Evolutionary conservation across 306 rosid genomes (phyloP).

Genomic region (Prosopis cineraria): DNA sequence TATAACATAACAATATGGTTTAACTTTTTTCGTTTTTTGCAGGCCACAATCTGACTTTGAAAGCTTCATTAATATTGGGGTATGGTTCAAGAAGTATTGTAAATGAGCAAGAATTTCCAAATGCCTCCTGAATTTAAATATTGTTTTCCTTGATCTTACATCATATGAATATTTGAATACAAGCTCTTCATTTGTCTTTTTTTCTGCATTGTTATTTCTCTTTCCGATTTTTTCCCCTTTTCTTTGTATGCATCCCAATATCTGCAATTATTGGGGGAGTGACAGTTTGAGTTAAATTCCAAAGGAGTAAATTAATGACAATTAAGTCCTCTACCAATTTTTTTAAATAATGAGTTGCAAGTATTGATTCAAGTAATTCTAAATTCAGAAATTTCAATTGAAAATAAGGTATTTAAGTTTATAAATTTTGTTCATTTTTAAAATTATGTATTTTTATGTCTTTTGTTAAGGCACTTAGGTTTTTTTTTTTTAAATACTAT

Average conservation of each 20-base stretch:
- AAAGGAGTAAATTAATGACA: no score
- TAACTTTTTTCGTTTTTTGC: constrained; percentile 30
- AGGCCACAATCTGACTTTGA: constrained; percentile 96
- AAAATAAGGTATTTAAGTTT: no score
- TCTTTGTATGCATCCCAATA: neutral
- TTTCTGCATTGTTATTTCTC: neutral
- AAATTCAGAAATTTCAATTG: no score
- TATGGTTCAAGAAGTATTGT: constrained; percentile 83
- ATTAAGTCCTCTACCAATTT: no score
- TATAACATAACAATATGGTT: constrained; percentile 21
- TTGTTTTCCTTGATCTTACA: neutral
- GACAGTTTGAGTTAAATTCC: no score
- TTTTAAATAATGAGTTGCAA: no score
- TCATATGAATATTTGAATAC: neutral
- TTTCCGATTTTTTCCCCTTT: neutral
- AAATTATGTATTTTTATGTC: no score
- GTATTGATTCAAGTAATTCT: no score
- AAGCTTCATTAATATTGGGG: constrained; percentile 82
- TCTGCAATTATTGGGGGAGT: no score
- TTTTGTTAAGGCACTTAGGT: no score
- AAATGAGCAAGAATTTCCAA: constrained; percentile 43
- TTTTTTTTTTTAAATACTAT: no score
- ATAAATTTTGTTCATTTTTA: no score
- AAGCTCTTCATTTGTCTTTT: neutral
- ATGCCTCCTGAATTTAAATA: neutral